Evolutionary conservation across 495 filamentous ascomycete species (phyloP).

Genomic region (Lichina pygmaea): DNA sequence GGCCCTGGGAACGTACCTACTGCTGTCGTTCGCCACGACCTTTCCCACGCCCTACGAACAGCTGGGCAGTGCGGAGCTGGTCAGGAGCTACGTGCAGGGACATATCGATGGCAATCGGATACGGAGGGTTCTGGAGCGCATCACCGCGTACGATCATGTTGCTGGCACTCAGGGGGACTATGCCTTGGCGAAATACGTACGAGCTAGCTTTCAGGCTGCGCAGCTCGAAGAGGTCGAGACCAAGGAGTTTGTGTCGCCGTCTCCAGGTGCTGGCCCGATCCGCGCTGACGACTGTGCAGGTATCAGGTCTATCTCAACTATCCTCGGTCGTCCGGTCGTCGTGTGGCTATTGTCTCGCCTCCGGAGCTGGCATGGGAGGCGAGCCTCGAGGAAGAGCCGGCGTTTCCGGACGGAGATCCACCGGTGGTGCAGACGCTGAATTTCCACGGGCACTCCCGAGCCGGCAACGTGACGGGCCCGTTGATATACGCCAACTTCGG

Average conservation of each 20-base stretch:
- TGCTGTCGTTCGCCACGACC: conserved; percentile 27
- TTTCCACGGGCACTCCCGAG: conserved; percentile 75
- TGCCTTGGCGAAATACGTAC: conserved; percentile 54
- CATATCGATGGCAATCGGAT: conserved; percentile 41
- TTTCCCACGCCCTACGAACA: conserved; percentile 21
- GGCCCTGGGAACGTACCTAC: conserved; percentile 44
- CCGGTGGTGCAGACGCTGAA: conserved; percentile 32
- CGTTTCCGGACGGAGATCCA: conserved; percentile 17
- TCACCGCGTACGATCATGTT: conserved; percentile 60
- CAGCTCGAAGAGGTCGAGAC: conserved; percentile 43
- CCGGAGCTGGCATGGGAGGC: conserved; percentile 48
- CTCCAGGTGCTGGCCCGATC: background rate
- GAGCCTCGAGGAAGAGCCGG: conserved; percentile 48
- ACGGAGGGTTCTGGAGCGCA: conserved; percentile 35
- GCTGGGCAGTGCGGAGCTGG: conserved; percentile 37
- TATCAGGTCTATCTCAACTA: conserved; percentile 72
- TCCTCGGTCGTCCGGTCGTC: conserved; percentile 45
- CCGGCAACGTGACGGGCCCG: conserved; percentile 76
- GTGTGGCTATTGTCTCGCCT: conserved; percentile 59
- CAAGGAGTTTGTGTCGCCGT: conserved; percentile 29
- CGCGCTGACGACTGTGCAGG: conserved; percentile 1
- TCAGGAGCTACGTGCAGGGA: conserved; percentile 39
- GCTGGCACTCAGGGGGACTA: conserved; percentile 80
- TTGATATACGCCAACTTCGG: conserved; percentile 89
- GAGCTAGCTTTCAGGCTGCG: conserved; percentile 38